Base-by-base conservation (phyloP, 495 filamentous ascomycete species). In the Bombardia bombarda region DNA sequence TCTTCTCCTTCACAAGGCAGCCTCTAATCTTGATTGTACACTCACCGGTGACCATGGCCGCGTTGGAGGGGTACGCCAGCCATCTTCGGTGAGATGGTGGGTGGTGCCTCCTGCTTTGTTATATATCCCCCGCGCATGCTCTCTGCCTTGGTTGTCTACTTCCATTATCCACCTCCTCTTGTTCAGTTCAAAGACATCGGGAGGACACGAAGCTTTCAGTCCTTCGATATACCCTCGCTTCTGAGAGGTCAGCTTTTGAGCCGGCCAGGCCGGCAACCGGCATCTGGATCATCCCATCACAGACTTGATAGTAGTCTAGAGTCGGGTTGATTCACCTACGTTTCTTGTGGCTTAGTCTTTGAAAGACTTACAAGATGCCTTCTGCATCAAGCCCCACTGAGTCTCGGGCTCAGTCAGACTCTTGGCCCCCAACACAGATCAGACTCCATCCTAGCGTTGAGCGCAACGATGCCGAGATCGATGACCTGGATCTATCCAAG, bases 401-500 rank as follows among this genome's bases (percentile, higher is more conserved):
- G 31, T 34, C 45, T 41, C 5, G 26, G 18, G 30, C 21, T 8
- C 34, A 24, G 17, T 44, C 44, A 38, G 48, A 50, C 21, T 45
- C 56, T 23, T 64, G 59, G 58, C 59, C 58, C 16, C 55, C 63
- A 2, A 58, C 60, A 21, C 63, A 56, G 9, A 47, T 59, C 33
- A 53, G 52, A 12, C 45, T 68, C 8, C 61, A 53, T 3, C 59
- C 63, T 21, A 62, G 52, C 18, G 42, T 63, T 4, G 62, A 66
- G 14, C 56, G 57, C 23, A 58, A 68, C 46, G 60, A 53, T 28
- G 52, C 57, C 37, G 63, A 66, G 36, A 62, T 67, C 34, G 58
- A 63, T 7, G 60, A 65, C 34, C 38, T 62, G 13, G 62, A 69
- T 38, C 52, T 57, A 9, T 45, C 59, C 24, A 49, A 40, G 32